A percentile compares a stretch with the other conserved stretches of the same genome.
Conservation (phyloP, 257 asterid genomes). For the Scutellaria galericulata region DNA sequence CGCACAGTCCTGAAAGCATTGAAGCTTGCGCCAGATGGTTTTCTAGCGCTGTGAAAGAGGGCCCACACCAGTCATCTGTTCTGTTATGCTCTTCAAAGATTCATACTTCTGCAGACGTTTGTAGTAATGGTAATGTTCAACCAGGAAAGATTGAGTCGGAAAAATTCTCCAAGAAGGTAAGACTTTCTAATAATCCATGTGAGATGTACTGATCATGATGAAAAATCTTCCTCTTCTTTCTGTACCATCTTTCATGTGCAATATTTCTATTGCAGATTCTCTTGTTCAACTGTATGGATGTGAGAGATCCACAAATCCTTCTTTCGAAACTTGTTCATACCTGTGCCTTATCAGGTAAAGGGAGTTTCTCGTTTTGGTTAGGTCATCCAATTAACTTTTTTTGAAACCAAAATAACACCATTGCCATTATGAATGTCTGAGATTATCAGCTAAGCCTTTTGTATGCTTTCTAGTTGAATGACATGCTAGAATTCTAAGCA, state of each 20-base stretch:
- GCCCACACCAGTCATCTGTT: constrained; percentile 33
- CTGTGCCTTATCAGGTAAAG: constrained; percentile 77
- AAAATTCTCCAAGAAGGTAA: constrained; percentile 70
- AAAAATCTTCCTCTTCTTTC: constrained; percentile 23
- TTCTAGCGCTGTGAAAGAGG: constrained; percentile 60
- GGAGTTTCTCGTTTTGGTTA: constrained; percentile 8
- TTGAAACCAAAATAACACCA: too few species aligned
- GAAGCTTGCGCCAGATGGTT: constrained; percentile 94
- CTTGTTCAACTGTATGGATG: constrained; percentile 93
- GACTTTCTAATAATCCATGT: constrained; percentile 26
- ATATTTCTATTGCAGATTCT: constrained; percentile 62
- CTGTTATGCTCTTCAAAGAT: constrained; percentile 38
- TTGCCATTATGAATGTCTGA: neutral
- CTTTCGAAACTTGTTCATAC: constrained; percentile 74
- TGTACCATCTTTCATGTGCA: constrained; percentile 24
- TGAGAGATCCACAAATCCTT: constrained; percentile 84
- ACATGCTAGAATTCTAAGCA: neutral
- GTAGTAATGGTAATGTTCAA: constrained; percentile 46
- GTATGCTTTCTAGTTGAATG: neutral
- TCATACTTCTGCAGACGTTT: constrained; percentile 27
- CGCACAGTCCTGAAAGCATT: constrained; percentile 98
- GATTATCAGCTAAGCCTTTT: neutral
- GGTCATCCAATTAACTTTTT: neutral
- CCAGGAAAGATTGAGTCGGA: constrained; percentile 33
- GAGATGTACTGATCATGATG: neutral